Conservation (phyloP, 2,329 filamentous ascomycete genomes). For the Fusarium udum region DNA sequence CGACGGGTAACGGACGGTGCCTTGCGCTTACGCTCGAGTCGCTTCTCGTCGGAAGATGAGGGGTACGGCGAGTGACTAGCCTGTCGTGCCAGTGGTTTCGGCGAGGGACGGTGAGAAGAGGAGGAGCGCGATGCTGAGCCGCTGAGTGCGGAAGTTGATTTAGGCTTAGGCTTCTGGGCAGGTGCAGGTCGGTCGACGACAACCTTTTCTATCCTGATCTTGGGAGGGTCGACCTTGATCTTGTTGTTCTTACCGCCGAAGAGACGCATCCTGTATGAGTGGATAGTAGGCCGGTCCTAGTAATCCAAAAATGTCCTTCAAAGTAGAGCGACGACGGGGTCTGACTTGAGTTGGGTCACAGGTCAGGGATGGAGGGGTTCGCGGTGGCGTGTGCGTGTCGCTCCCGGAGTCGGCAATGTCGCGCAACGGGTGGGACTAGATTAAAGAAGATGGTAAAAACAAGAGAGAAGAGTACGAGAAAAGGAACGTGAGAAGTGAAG, state of each 20-base stretch:
- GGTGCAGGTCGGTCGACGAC: conserved; percentile 52
- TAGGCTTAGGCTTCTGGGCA: conserved; percentile 50
- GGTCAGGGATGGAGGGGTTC: conserved; percentile 45
- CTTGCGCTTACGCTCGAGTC: conserved; percentile 60
- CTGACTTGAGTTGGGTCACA: conserved; percentile 27
- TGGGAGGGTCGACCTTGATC: conserved; percentile 61
- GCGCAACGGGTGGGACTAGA: conserved; percentile 37
- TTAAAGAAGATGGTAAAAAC: conserved; percentile 23
- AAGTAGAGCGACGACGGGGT: conserved; percentile 9
- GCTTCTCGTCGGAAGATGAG: conserved; percentile 52
- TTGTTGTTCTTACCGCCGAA: conserved; percentile 57
- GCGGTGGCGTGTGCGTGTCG: conserved; percentile 45
- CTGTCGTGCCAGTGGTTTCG: conserved; percentile 51
- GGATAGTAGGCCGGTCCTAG: conserved; percentile 19
- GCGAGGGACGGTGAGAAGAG: conserved; percentile 51
- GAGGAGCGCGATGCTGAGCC: conserved; percentile 48
- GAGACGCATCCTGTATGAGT: conserved; percentile 48
- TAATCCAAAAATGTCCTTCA: conserved; percentile 2
- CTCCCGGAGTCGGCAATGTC: conserved; percentile 39
- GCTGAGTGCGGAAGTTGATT: conserved; percentile 46
- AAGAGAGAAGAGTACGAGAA: conserved; percentile 33
- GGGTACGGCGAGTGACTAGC: conserved; percentile 56
- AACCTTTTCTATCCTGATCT: conserved; percentile 63
- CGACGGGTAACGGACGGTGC: conserved; percentile 48
- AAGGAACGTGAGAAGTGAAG: conserved; percentile 17